These are phyloP conservation scores for Pterula multifida DNA, from an alignment of 1,284 basidiomycete species.

Conservation along the genomic window DNA sequence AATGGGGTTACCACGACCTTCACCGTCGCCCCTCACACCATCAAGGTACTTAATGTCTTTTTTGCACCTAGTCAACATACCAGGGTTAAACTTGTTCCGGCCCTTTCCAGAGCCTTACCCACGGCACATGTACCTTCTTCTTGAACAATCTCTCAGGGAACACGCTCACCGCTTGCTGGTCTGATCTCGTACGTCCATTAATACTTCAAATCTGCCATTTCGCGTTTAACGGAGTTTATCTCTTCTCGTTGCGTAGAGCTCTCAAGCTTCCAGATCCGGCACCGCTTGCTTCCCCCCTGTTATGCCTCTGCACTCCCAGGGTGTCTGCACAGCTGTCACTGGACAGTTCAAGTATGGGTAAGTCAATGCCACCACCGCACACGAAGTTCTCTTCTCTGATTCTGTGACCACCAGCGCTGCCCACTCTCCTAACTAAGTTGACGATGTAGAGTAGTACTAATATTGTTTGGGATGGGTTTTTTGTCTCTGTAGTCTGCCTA, in stretches of 20 bases:
- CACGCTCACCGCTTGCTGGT: neutral
- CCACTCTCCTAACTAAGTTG: no score
- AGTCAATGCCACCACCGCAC: no score
- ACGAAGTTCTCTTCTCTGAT: no score
- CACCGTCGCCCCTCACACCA: neutral
- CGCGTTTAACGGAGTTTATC: neutral
- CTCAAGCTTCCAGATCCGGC: neutral
- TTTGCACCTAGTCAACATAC: neutral
- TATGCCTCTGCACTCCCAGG: neutral
- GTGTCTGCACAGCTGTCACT: neutral
- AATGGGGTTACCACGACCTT: neutral
- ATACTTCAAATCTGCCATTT: no score
- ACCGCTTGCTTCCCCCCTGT: conserved; percentile 1
- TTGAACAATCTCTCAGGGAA: neutral
- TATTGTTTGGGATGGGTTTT: no score
- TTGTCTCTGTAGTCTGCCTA: no score
- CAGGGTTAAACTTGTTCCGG: neutral
- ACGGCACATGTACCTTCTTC: neutral
- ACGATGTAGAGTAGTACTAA: no score
- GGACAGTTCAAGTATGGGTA: neutral
- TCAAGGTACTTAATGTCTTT: neutral
- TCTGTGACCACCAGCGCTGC: no score
- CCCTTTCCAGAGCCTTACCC: neutral
- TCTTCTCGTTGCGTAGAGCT: neutral
- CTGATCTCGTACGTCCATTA: neutral